phyloP scores from a whole-genome alignment of 768 basidiomycete species.

The Boletellus ananiceps region DNA sequence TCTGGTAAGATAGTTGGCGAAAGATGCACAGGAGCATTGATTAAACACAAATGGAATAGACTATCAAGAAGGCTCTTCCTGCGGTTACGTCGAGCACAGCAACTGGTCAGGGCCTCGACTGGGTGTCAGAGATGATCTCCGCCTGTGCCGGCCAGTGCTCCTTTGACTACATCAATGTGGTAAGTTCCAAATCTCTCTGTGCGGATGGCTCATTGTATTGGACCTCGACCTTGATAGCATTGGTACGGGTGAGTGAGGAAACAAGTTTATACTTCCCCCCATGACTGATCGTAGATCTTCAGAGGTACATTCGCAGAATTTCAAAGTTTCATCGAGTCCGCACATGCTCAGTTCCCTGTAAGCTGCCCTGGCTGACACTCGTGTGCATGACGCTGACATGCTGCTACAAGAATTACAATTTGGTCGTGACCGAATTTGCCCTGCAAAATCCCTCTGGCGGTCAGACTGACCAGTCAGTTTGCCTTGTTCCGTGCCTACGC shows the following conservation, averaged over 20 bases:
- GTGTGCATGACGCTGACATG: slow-evolving; percentile 1
- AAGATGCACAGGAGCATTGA: not conserved
- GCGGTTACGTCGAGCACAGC: slow-evolving; percentile 31
- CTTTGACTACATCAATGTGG: slow-evolving; percentile 35
- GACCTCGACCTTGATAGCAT: slow-evolving; percentile 11
- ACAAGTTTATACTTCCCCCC: not conserved
- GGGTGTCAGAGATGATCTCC: slow-evolving; percentile 34
- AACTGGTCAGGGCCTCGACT: slow-evolving; percentile 32
- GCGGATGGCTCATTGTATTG: not conserved
- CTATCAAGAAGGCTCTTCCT: slow-evolving; percentile 37
- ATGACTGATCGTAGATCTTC: slow-evolving; percentile 4
- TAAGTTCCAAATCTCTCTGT: slow-evolving; percentile 5
- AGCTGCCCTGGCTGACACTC: not conserved
- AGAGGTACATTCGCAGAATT: slow-evolving; percentile 28
- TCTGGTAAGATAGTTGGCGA: slow-evolving; percentile 20
- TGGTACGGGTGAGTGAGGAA: slow-evolving; percentile 26
- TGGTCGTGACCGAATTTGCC: slow-evolving; percentile 22
- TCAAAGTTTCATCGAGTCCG: slow-evolving; percentile 25
- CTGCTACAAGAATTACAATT: slow-evolving; percentile 12
- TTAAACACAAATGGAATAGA: slow-evolving; percentile 13
- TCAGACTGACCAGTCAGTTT: slow-evolving; percentile 28
- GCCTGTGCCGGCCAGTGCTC: slow-evolving; percentile 34
- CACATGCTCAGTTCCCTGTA: slow-evolving; percentile 28
- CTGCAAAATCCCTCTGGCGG: slow-evolving; percentile 7
- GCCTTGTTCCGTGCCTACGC: not conserved